Base-by-base conservation (phyloP, 306 rosid species). In the Leucaena leucocephala region DNA sequence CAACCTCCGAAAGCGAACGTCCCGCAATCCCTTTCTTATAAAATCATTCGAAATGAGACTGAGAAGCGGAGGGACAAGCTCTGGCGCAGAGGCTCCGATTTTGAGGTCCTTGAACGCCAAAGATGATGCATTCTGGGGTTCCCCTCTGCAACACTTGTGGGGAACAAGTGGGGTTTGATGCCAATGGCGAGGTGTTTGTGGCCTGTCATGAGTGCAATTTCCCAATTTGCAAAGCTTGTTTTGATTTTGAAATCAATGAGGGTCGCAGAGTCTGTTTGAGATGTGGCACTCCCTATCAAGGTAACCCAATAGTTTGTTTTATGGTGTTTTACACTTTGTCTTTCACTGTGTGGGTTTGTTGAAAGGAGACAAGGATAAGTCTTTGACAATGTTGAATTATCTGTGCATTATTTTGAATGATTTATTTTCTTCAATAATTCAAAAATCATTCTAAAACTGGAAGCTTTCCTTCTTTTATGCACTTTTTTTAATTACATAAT, bases 71-170 rank as follows among this genome's bases (percentile, higher is more conserved):
- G 78, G 13, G 43, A 34, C 8, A 17, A n/a, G 15, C 27, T 52
- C 35, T 71, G 61, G 8, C 38, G 44, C 8, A 42, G 19, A 38
- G 52, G 54, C 38, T 75, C 14, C 17, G 38, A 62, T 67, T 73
- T 72, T 83, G 67, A 13, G 83, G 80, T 78, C 85, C 80, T 71
- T 52, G 33, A 66, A 62, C 78, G 49, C 33, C 33, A 39, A 86
- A 82, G 62, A 95, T 95, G 98, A 93, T 95, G 98, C 92, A 90
- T 48, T 85, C 99, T 57, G 92, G 84, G 76, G 83, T 84, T 85
- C 97, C 89, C 50, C 42, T 84, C 15, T 95, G 99, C 92, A 85
- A 85, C 79, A 86, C 90, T 38, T 95, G 99, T 48, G 98, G 99
- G 76, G 98, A 90, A 57, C 90, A 84, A 77, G 87, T 94, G 8